Evolutionary conservation across 2,329 filamentous ascomycete genomes (phyloP).

Genomic region (Scedosporium apiospermum): DNA sequence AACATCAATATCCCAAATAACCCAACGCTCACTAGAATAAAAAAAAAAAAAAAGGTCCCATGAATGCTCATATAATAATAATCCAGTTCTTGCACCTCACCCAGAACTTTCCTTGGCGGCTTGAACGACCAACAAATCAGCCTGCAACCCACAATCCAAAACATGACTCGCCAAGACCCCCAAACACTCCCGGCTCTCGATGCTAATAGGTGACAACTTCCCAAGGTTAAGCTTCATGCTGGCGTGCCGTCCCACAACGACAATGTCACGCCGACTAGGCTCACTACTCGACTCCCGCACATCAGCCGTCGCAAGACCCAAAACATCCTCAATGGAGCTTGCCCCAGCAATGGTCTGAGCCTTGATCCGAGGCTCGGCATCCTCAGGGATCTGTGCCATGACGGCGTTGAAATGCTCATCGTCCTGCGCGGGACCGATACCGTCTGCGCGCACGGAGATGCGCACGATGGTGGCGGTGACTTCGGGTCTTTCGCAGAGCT

Average conservation of each 20-base stretch:
- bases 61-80: too few relatives aligned
- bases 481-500: constrained; percentile 69
- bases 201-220: background rate
- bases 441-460: constrained; percentile 15
- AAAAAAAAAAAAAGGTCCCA: too few relatives aligned
- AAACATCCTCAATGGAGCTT: constrained; percentile 4
- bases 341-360: background rate
- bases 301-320: background rate
- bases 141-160: constrained; percentile 9
- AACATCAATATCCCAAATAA: too few relatives aligned
- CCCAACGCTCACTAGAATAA: too few relatives aligned
- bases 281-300: background rate
- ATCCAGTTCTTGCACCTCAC: too few relatives aligned
- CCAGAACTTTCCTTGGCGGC: background rate
- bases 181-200: constrained; percentile 10
- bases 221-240: background rate
- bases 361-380: background rate
- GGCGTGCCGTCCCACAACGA: background rate
- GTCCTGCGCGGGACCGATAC: background rate
- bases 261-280: background rate
- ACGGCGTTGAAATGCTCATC: constrained; percentile 1
- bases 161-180: constrained; percentile 10
- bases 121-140: constrained; percentile 11
- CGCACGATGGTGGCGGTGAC: constrained; percentile 68
- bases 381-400: background rate